Conservation (phyloP, 495 filamentous ascomycete genomes). For the Xylaria longipes region DNA sequence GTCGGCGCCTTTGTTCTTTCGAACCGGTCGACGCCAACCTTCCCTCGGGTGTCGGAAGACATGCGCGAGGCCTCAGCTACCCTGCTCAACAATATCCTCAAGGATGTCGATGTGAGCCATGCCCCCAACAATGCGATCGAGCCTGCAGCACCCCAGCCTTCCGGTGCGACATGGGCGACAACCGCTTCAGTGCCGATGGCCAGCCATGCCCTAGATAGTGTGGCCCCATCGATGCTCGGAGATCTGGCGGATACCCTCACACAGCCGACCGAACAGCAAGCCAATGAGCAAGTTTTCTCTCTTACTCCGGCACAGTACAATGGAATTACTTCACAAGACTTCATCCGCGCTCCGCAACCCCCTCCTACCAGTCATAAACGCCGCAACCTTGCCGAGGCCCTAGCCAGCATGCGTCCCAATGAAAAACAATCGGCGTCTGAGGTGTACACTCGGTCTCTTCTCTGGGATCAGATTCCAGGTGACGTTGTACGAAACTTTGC, state of each 20-base stretch:
- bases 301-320: constrained; percentile 90
- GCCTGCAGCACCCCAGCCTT: constrained; percentile 57
- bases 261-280: constrained; percentile 80
- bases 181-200: constrained; percentile 57
- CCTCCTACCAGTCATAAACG: constrained; percentile 61
- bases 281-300: constrained; percentile 87
- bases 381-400: constrained; percentile 80
- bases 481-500: constrained; percentile 94
- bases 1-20: constrained; percentile 97
- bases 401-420: constrained; percentile 76
- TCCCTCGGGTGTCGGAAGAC: constrained; percentile 90
- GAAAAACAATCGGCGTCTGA: constrained; percentile 75
- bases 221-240: constrained; percentile 70
- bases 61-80: constrained; percentile 90
- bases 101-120: constrained; percentile 71
- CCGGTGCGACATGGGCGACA: constrained; percentile 57
- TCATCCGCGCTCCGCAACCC: constrained; percentile 58
- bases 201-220: constrained; percentile 57
- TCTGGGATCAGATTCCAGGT: constrained; percentile 91
- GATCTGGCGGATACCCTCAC: constrained; percentile 76
- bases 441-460: constrained; percentile 89
- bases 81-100: constrained; percentile 86
- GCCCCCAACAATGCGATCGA: constrained; percentile 50
- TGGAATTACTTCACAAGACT: constrained; percentile 75
- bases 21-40: constrained; percentile 69